phyloP scores from a whole-genome alignment of 2,329 filamentous ascomycete genomes.

The Colletotrichum tamarilloi region DNA sequence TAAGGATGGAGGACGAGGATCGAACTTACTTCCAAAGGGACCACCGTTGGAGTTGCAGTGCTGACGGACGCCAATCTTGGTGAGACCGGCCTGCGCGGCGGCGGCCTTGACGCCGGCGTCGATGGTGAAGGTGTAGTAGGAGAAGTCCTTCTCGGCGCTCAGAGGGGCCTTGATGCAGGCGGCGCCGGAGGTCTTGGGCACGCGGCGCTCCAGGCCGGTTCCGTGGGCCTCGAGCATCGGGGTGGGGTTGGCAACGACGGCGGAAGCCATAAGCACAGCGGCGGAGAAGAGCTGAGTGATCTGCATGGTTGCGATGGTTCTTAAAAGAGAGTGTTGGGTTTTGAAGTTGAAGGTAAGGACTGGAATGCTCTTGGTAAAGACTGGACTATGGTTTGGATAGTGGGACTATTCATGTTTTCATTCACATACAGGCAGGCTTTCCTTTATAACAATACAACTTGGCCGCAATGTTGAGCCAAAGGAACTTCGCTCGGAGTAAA shows the following conservation, averaged over 20 bases:
- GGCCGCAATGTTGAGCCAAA: not conserved
- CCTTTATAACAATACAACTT: not conserved
- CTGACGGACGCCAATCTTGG: constrained; percentile 5
- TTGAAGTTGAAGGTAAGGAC: not conserved
- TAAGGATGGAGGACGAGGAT: not conserved
- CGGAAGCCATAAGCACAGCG: not conserved
- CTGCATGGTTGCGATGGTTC: not conserved
- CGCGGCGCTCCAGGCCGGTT: not conserved
- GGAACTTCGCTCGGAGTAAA: not conserved
- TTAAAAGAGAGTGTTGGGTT: not conserved
- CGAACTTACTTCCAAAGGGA: not conserved
- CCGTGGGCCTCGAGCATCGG: not conserved
- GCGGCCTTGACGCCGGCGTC: not conserved
- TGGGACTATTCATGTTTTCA: not conserved
- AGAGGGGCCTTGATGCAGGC: not conserved
- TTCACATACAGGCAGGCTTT: not conserved
- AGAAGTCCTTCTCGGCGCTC: not conserved
- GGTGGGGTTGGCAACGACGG: not conserved
- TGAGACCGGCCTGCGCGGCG: not conserved
- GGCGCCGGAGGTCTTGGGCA: not conserved
- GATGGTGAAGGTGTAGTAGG: constrained; percentile 20
- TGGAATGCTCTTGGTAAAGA: not conserved
- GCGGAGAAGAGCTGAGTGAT: constrained; percentile 2
- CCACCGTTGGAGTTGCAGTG: constrained; percentile 2
- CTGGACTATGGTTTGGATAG: not conserved